phyloP scores from a whole-genome alignment of 306 rosid genomes.

The Malus fusca region DNA sequence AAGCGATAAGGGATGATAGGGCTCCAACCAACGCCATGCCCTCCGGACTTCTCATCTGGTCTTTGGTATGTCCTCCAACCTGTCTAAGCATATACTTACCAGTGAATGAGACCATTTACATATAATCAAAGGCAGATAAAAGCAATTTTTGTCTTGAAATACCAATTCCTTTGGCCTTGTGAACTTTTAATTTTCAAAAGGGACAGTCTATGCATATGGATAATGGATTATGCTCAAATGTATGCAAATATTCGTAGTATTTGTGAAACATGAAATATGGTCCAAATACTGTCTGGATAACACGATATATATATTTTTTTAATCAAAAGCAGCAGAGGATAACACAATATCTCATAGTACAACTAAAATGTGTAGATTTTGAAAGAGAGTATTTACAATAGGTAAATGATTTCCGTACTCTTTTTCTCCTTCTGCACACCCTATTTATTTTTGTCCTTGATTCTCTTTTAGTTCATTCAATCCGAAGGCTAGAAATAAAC shows the following conservation, averaged over 20 bases:
- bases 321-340: too few relatives aligned
- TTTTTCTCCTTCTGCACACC: not conserved
- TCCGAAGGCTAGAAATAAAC: not conserved
- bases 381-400: not conserved
- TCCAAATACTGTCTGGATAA: not conserved
- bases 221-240: too few relatives aligned
- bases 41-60: constrained; percentile 98
- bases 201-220: not conserved
- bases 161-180: not conserved
- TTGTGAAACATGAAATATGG: too few relatives aligned
- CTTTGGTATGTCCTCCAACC: constrained; percentile 99
- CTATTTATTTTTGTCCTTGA: not conserved
- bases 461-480: not conserved
- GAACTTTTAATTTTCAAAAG: not conserved
- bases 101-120: constrained; percentile 19
- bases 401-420: not conserved
- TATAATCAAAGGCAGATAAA: constrained; percentile 4
- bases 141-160: not conserved
- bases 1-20: constrained; percentile 89
- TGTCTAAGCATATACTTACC: constrained; percentile 66
- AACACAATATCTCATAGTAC: not conserved
- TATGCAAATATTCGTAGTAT: too few relatives aligned
- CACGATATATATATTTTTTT: not conserved
- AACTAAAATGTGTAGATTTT: not conserved
- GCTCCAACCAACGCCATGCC: constrained; percentile 99